A percentile compares a stretch with the other conserved stretches of the same genome.
Conservation (phyloP, 1,284 basidiomycete genomes). For the Microbotryum saponariae region DNA sequence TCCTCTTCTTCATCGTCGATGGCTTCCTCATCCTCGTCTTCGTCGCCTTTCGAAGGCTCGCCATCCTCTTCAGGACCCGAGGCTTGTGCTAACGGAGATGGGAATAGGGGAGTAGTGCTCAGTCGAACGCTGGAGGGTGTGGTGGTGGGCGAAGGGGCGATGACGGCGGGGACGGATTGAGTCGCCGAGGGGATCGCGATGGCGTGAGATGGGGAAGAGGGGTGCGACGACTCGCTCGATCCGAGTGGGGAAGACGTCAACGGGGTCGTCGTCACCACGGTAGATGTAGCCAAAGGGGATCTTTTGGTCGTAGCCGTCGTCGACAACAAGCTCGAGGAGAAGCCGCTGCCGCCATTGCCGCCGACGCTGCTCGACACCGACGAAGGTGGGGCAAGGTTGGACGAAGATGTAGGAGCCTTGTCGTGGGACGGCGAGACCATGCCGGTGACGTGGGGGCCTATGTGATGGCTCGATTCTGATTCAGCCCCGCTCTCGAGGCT, state of each 20-base stretch:
- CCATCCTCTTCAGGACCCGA: conserved; percentile 26
- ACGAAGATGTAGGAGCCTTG: background rate
- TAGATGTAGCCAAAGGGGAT: background rate
- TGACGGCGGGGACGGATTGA: conserved; percentile 18
- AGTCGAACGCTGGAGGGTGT: conserved; percentile 20
- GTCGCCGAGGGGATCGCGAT: conserved; percentile 14
- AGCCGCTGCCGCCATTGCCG: background rate
- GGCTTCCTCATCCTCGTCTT: conserved; percentile 4
- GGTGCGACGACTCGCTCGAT: background rate
- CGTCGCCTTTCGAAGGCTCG: conserved; percentile 20
- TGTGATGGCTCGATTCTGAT: background rate
- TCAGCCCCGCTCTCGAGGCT: conserved; percentile 24
- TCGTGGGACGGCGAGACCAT: conserved; percentile 4
- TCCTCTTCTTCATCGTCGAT: conserved; percentile 21
- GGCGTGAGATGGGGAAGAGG: conserved; percentile 2
- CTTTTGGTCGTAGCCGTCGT: background rate
- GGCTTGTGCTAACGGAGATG: conserved; percentile 26
- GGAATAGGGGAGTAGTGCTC: conserved; percentile 28
- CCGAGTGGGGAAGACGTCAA: background rate
- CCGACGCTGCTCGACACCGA: background rate
- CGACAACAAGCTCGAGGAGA: background rate
- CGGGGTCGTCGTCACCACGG: background rate
- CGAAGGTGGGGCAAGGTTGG: too few species aligned
- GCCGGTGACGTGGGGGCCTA: background rate
- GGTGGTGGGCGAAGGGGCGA: conserved; percentile 8